Evolutionary conservation across 2,329 filamentous ascomycete genomes (phyloP), one percentile per base, ranked within the genome.

Genomic region (Curvularia sp.): DNA sequence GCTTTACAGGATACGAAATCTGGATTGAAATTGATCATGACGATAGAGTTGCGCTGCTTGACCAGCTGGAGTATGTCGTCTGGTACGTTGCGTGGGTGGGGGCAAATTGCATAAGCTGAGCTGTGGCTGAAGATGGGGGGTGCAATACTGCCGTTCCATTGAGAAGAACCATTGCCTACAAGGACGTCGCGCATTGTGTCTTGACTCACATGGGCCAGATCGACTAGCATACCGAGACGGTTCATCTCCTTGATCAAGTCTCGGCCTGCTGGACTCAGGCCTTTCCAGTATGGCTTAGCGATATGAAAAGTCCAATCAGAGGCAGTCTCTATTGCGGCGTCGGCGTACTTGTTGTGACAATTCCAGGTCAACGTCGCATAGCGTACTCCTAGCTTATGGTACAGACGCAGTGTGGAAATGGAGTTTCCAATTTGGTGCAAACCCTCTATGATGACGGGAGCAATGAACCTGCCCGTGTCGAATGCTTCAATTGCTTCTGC

Each of bases 341-440:
- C 94, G 48, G 93, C 92, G 75, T 90, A 97, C 49, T 82, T 85
- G 78, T 97, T 98, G 77, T 96, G 91, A 78, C 93, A 97, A 76
- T 96, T 96, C 81, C 96, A 94, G 1, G 92, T 97, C 15, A 98
- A 80, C 0, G 93, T 97, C 18, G 89, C 88, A 71, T 97, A 97
- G 49, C 92, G 88, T 5, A 93, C 93, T 1, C 94, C 94, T 2
- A 96, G 82, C 2, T 84, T 81, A 75, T 95, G 82, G 76, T 89
- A 97, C 23, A 86, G 82, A 6, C 94, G 87, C 9, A 98, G 81
- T 53, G 88, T 93, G 39, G 89, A 84, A 23, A 88, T 81, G 1
- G 88, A 91, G 78, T 97, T 97, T 57, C 92, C 93, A 67, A 98
- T 96, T 70, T 97, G 94, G 73, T 98, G 94, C 7, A 97, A 84